Evolutionary conservation across 345 rosid species (phyloP).

Genomic region (Moricandia moricandioides): DNA sequence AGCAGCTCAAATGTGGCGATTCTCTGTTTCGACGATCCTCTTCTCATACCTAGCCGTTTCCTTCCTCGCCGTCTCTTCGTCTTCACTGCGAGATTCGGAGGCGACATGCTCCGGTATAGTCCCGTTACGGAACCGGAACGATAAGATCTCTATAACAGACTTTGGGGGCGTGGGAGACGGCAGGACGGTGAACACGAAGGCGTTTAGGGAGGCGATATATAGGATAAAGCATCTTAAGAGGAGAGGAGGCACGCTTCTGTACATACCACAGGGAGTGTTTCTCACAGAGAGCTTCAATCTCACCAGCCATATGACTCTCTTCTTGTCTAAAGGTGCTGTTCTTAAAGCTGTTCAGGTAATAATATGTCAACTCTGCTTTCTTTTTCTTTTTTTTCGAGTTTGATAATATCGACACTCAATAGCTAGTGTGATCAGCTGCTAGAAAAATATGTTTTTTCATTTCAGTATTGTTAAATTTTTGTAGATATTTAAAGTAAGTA

Average conservation of each 20-base stretch:
- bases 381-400: not conserved
- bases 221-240: conserved; percentile 67
- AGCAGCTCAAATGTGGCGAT: conserved; percentile 1
- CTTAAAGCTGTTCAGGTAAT: conserved; percentile 82
- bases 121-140: conserved; percentile 60
- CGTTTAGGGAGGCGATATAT: conserved; percentile 79
- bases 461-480: not conserved
- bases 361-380: not conserved
- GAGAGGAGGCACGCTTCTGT: conserved; percentile 77
- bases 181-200: conserved; percentile 62
- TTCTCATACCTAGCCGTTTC: conserved; percentile 20
- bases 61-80: conserved; percentile 11
- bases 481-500: not conserved
- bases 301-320: conserved; percentile 94
- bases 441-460: not conserved
- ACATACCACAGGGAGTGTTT: conserved; percentile 80
- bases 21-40: conserved; percentile 25
- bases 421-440: not conserved
- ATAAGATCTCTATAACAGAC: conserved; percentile 71
- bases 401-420: not conserved
- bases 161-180: conserved; percentile 94
- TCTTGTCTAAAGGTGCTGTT: conserved; percentile 79
- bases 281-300: conserved; percentile 77
- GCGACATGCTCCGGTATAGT: conserved; percentile 83
- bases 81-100: conserved; percentile 23